These are phyloP conservation scores for Sclerotinia glacialis DNA, from an alignment of 2,329 filamentous ascomycete species.

Conservation along the genomic window DNA sequence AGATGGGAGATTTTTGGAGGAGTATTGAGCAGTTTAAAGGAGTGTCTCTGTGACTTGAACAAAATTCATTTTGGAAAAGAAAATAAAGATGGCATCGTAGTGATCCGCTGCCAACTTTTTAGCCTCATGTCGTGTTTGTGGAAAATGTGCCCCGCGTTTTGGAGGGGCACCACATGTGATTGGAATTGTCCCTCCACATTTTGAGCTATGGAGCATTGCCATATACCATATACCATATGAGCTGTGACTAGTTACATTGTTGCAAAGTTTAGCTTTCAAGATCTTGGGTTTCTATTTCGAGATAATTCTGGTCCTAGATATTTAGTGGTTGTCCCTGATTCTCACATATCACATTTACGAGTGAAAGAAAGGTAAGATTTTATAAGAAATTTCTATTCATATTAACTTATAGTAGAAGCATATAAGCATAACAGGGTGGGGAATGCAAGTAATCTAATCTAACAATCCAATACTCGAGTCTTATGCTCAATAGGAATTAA, in stretches of 20 bases:
- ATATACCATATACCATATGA: no score
- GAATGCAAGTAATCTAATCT: neutral
- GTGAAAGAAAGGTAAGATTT: neutral
- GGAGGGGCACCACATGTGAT: constrained; percentile 12
- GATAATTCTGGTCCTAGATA: neutral
- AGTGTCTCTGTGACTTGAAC: neutral
- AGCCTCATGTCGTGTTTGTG: neutral
- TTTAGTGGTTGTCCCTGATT: neutral
- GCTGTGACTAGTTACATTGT: neutral
- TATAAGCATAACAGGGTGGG: neutral
- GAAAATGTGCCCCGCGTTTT: constrained; percentile 11
- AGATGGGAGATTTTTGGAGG: neutral
- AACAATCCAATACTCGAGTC: neutral
- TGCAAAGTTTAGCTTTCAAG: neutral
- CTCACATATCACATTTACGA: neutral
- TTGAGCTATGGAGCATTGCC: neutral
- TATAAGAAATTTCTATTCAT: neutral
- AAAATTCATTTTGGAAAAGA: neutral
- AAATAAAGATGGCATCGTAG: neutral
- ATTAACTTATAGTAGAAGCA: neutral
- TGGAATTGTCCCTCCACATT: neutral
- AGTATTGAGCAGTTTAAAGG: neutral
- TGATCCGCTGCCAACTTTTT: constrained; percentile 15
- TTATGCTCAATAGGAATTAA: neutral
- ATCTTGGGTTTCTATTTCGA: no score